phyloP scores from a whole-genome alignment of 2,329 filamentous ascomycete genomes.

The Curvularia hawaiiensis region DNA sequence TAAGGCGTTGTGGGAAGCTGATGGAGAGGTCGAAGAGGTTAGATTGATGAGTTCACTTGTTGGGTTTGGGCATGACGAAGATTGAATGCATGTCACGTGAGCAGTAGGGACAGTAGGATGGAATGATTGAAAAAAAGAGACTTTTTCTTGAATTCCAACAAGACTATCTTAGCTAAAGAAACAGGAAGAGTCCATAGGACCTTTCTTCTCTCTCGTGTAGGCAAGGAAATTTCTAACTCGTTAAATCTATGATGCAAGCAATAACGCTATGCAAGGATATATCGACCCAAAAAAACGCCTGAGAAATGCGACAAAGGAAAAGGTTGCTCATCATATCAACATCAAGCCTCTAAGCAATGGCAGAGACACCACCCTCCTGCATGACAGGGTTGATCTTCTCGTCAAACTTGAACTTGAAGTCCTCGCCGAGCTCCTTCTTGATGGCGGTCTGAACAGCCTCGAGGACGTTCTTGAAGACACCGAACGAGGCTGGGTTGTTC shows the following conservation, averaged over 20 bases:
- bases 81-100: neutral
- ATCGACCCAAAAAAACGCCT: constrained; percentile 10
- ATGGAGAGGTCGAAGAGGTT: constrained; percentile 9
- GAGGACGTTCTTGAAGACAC: constrained; percentile 74
- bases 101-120: neutral
- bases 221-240: constrained; percentile 1
- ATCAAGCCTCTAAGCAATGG: constrained; percentile 55
- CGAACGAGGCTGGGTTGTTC: constrained; percentile 77
- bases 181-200: constrained; percentile 5
- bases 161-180: constrained; percentile 3
- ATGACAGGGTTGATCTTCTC: constrained; percentile 72
- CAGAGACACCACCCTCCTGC: constrained; percentile 58
- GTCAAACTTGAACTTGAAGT: constrained; percentile 76
- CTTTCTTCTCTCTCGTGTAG: neutral
- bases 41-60: constrained; percentile 14
- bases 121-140: constrained; percentile 44
- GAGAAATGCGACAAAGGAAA: constrained; percentile 12
- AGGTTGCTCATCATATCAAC: neutral
- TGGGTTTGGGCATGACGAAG: constrained; percentile 6
- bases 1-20: constrained; percentile 18
- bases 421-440: constrained; percentile 71
- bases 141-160: constrained; percentile 12
- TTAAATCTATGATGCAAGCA: constrained; percentile 12
- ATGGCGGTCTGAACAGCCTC: constrained; percentile 72
- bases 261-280: constrained; percentile 16